These are phyloP conservation scores for Phytophthora gonapodyides DNA, from an alignment of 352 stramenopile species.

Conservation along the genomic window DNA sequence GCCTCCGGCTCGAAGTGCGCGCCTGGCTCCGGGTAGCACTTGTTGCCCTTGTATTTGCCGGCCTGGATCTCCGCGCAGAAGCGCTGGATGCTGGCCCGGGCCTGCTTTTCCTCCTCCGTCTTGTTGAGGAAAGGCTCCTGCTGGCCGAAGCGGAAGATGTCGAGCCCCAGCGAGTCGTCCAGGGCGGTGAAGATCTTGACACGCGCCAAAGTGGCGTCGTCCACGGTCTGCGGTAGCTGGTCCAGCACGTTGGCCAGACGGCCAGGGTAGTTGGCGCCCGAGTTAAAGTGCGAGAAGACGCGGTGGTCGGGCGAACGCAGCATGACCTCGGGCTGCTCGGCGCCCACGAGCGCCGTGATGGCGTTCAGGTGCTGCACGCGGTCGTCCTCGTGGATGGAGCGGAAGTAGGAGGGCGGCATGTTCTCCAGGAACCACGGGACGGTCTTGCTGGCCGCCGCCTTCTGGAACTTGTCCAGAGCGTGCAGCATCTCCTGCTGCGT, in stretches of 20 bases:
- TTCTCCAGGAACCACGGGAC: conserved; percentile 89
- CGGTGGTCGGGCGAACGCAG: conserved; percentile 77
- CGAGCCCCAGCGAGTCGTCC: conserved; percentile 83
- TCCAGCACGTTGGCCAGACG: conserved; percentile 72
- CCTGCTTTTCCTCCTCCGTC: conserved; percentile 59
- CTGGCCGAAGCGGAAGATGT: conserved; percentile 87
- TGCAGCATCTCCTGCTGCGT: conserved; percentile 53
- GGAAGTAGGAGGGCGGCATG: conserved; percentile 92
- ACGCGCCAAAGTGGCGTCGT: conserved; percentile 67
- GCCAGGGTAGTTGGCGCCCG: conserved; percentile 74
- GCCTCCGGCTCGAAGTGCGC: conserved; percentile 62
- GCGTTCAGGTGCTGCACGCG: conserved; percentile 88
- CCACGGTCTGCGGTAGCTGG: conserved; percentile 68
- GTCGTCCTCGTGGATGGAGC: conserved; percentile 82
- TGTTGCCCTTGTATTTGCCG: conserved; percentile 66
- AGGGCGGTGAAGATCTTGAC: conserved; percentile 92
- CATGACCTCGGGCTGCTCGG: conserved; percentile 80
- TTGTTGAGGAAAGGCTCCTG: conserved; percentile 76
- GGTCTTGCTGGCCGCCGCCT: conserved; percentile 67
- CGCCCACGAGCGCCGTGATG: conserved; percentile 80
- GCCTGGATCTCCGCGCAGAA: conserved; percentile 78
- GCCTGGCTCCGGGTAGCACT: conserved; percentile 57
- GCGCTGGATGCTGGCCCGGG: conserved; percentile 57
- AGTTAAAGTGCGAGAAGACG: conserved; percentile 86
- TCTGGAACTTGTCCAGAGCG: conserved; percentile 73